Percentiles rank a stretch among this genome's conserved stretches.
Conservation (phyloP, 2,329 filamentous ascomycete genomes). For the Fusarium pseudonygamai region DNA sequence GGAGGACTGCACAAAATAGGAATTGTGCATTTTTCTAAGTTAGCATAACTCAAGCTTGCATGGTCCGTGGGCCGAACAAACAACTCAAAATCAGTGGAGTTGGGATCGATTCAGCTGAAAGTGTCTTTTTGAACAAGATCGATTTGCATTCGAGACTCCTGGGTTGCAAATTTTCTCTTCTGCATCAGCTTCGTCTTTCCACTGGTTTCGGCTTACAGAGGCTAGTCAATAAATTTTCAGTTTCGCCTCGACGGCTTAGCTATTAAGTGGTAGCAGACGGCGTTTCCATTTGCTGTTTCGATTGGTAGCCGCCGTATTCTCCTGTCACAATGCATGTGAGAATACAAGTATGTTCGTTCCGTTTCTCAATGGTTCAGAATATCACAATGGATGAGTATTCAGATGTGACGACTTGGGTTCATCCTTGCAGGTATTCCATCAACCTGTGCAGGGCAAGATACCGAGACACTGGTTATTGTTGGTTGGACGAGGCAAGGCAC, state of each 20-base stretch:
- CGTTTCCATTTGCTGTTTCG: conserved; percentile 32
- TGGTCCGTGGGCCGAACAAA: not conserved
- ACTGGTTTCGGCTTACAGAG: not conserved
- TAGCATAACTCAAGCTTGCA: not conserved
- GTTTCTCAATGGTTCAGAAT: not conserved
- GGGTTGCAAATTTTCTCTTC: not conserved
- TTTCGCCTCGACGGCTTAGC: not conserved
- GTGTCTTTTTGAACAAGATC: not conserved
- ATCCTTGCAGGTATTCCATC: not conserved
- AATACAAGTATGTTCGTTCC: not conserved
- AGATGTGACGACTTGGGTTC: not conserved
- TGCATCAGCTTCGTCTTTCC: not conserved
- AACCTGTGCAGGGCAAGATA: conserved; percentile 5
- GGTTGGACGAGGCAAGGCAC: conserved; percentile 12
- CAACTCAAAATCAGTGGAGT: conserved; percentile 3
- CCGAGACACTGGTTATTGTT: conserved; percentile 18
- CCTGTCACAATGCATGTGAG: not conserved
- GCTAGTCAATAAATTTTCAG: not conserved
- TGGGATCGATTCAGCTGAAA: conserved; percentile 19
- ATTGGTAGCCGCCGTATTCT: conserved; percentile 20
- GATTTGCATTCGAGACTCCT: not conserved
- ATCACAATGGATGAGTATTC: not conserved
- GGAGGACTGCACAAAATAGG: conserved; percentile 18
- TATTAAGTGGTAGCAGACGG: conserved; percentile 1
- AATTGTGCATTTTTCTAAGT: conserved; percentile 1